These are phyloP conservation scores for Thymus mandschuricus DNA, from an alignment of 257 asterid genomes.

Conservation along the genomic window DNA sequence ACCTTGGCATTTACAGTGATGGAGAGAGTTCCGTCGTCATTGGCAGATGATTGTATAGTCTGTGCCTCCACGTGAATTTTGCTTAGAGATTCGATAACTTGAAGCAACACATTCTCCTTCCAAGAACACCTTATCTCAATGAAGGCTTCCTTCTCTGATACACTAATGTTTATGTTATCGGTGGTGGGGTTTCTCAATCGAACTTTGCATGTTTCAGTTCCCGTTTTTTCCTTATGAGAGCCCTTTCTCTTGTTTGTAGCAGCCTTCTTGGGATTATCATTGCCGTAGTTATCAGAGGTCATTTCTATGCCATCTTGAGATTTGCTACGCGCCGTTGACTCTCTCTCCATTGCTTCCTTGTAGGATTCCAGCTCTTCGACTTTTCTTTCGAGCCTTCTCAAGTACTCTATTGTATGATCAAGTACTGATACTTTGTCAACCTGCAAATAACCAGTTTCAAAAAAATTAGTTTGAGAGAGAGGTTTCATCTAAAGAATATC, in stretches of 20 bases:
- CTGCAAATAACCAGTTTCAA: conserved; percentile 46
- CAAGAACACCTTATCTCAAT: conserved; percentile 66
- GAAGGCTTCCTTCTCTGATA: conserved; percentile 54
- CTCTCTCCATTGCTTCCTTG: conserved; percentile 47
- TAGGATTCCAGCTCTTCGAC: conserved; percentile 66
- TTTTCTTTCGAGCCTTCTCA: conserved; percentile 76
- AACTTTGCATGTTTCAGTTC: conserved; percentile 37
- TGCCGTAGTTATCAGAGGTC: conserved; percentile 66
- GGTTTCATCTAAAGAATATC: neutral
- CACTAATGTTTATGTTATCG: conserved; percentile 49
- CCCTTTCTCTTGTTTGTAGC: conserved; percentile 66
- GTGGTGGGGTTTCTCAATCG: conserved; percentile 41
- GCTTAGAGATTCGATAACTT: conserved; percentile 58
- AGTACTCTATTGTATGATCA: conserved; percentile 76
- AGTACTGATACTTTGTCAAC: conserved; percentile 86
- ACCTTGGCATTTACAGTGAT: conserved; percentile 79
- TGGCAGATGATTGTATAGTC: conserved; percentile 64
- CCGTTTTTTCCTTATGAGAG: conserved; percentile 42
- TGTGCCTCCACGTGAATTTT: conserved; percentile 59
- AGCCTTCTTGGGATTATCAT: conserved; percentile 41
- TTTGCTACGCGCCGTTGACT: conserved; percentile 43
- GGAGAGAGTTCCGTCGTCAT: conserved; percentile 62
- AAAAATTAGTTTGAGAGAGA: neutral
- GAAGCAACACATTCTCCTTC: conserved; percentile 57
- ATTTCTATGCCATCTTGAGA: conserved; percentile 59